Base-by-base conservation (phyloP, 1,284 basidiomycete species). In the Neolentinus lepideus region DNA sequence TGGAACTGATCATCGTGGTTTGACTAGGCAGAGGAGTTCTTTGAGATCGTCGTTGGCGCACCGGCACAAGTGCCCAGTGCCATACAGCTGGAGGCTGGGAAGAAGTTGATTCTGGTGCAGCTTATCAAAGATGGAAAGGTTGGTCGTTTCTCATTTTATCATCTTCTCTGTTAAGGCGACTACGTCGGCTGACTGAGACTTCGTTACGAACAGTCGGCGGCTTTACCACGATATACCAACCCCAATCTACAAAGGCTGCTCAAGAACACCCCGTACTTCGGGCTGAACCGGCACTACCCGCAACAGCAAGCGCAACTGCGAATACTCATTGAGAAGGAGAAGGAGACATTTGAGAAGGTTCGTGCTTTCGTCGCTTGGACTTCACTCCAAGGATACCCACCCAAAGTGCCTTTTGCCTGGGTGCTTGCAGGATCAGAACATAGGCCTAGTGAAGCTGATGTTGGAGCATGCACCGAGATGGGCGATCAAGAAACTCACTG, bases 1-100 rank as follows among this genome's bases (percentile, higher is more conserved):
- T 29, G 26, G 19, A n/a, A 4, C 51, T 52, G 6, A 50, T 26
- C 8, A 6, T 43, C 8, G 16, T n/a, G n/a, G 4, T 50, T 29
- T 50, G 43, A 46, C 24, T 50, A 50, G 36, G 21, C 52, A 8
- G 80, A 83, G 55, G 85, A 89, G 54, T 84, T 80, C 60, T 85
- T 92, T 54, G 90, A 92, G 68, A 84, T 87, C 31, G 87, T 84
- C 58, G 81, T 88, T 31, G 83, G 82, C 33, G 81, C 84, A 46
- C 92, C 92, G 0, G 83, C 84, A 0, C 73, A 78, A 1, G 75
- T 74, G 1, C 79, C 84, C 0, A 79, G 83, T 1, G 83, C 85
- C 2, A 75, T 94, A 4, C 92, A 95, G 66, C 68, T 92, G 61
- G 92, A 94, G 63, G 92, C 92, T 0, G 75, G 88, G 65, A 94